Base-by-base conservation (phyloP, 140 eudicot species). In the Ambrosia hybrid region DNA sequence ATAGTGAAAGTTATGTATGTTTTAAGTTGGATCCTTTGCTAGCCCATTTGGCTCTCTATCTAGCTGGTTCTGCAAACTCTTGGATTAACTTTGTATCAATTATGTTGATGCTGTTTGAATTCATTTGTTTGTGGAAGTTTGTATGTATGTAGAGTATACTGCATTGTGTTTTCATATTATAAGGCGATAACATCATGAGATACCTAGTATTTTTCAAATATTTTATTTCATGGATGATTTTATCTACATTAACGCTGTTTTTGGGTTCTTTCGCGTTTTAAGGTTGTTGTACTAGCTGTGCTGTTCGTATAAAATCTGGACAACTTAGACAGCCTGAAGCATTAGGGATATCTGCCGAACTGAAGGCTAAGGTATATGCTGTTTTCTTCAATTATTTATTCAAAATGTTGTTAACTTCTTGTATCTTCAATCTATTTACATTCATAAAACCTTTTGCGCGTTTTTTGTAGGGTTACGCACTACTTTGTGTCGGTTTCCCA, bases 401-500 rank as follows among this genome's bases (percentile, higher is more conserved):
- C 51, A 48, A 2, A 21, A 21, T 21, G 26, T 21, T 21, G 26
- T 21, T 21, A 21, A 21, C 26, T 21, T 21, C 26, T 21, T 21
- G 26, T 21, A 21, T 21, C 26, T 21, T 21, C 26, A 21, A 21
- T 21, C 26, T 49, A 41, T 41, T 41, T 41, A 41, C 46, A 41
- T 41, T 53, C 26, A 21, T 21, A 21, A 21, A 21, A 21, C 26
- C 26, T 21, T 21, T 21, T 21, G 26, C 26, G 26, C 26, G 26
- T 21, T 21, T 21, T 21, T 21, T 21, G 26, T 21, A 21, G 26
- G 99, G 99, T 2, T 94, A 90, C 79, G 99, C 99, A 46, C 99
- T 94, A 79, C 97, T 94, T 37, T 94, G 99, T 83, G 99, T 94
- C 74, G 99, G 99, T 66, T 94, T 80, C 73, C 99, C 99, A 46